Base-by-base conservation (phyloP, 2,329 filamentous ascomycete species). In the Aspergillus vadensis region DNA sequence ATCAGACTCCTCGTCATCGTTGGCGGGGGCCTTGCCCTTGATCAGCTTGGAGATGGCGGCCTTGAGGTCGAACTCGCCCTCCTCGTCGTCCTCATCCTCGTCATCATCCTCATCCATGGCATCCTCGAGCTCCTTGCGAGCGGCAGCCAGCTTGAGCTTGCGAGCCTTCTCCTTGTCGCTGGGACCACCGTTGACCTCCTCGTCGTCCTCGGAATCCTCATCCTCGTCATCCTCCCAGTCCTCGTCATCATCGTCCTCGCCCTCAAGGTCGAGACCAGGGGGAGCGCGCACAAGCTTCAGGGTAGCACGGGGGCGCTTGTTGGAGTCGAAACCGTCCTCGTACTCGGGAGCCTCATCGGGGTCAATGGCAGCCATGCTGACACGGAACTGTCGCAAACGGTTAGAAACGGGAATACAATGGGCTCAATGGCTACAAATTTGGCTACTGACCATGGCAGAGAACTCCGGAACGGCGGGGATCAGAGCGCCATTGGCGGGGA, bases 361-460 rank as follows among this genome's bases (percentile, higher is more conserved):
- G 76, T 99, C 94, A 76, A 99, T 89, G 67, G 95, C 95, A 72
- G 96, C 95, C 95, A 99, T 99, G 72, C 93, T 98, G 74, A 99
- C 92, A 77, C 92, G 92, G 82, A 97, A 96, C 93, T 97, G 72
- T 47, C 14, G 38, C 27, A 44, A 2, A 21, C 14, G 14, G n/a
- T 55, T 55, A 55, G 53, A 17, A 9, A 47, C 43, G 12, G 15
- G 47, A 6, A 32, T n/a, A 3, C 12, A 25, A 63, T 32, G 54
- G 36, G 2, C 21, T 30, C 32, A 27, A 12, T 17, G 41, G n/a
- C 10, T 14, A 2, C 7, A 9, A 14, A 0, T 17, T 32, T 7
- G 4, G 50, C 58, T 55, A 86, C 90, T 84, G 83, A 96, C 92
- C 77, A 91, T 91, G 63, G 92, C 91, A 74, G 91, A 91, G 72